These are phyloP conservation scores for Zelonia costaricensis DNA, from an alignment of 208 protist species.

Conservation along the genomic window DNA sequence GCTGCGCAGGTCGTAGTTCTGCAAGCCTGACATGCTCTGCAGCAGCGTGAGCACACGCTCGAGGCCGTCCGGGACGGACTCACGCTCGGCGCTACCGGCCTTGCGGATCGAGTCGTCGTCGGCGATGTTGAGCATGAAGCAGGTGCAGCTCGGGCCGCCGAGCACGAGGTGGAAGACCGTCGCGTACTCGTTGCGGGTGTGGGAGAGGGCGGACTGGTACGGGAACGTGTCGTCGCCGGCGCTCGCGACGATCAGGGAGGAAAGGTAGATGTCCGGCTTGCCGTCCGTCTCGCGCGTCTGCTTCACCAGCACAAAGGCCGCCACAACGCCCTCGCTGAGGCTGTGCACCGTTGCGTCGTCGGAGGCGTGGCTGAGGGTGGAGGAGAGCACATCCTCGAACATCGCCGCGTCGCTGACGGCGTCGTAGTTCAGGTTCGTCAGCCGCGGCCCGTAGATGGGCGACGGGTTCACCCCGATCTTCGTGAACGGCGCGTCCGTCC, in stretches of 20 bases:
- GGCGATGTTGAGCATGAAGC: slow-evolving; percentile 70
- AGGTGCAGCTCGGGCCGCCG: slow-evolving; percentile 63
- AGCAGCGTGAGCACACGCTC: slow-evolving; percentile 45
- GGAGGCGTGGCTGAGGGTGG: slow-evolving; percentile 38
- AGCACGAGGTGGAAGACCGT: slow-evolving; percentile 75
- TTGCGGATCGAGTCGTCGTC: slow-evolving; percentile 43
- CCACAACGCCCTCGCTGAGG: slow-evolving; percentile 48
- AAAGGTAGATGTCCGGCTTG: slow-evolving; percentile 69
- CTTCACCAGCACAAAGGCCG: slow-evolving; percentile 57
- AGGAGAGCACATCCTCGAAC: slow-evolving; percentile 63
- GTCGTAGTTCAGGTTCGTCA: slow-evolving; percentile 60
- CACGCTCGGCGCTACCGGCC: slow-evolving; percentile 25
- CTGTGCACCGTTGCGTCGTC: slow-evolving; percentile 45
- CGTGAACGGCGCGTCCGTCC: slow-evolving; percentile 40
- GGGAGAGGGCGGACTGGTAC: slow-evolving; percentile 50
- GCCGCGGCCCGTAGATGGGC: slow-evolving; percentile 73
- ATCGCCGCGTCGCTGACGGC: slow-evolving; percentile 33
- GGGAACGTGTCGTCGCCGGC: slow-evolving; percentile 52
- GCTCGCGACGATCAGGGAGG: slow-evolving; percentile 64
- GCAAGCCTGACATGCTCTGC: slow-evolving; percentile 36
- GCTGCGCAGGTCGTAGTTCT: slow-evolving; percentile 77
- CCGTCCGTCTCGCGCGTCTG: slow-evolving; percentile 53
- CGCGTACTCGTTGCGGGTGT: slow-evolving; percentile 50
- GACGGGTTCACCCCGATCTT: slow-evolving; percentile 64
- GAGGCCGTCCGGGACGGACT: slow-evolving; percentile 46